A percentile compares a stretch with the other conserved stretches of the same genome.
Conservation (phyloP, 2,329 filamentous ascomycete genomes). For the Fusarium tupiense region DNA sequence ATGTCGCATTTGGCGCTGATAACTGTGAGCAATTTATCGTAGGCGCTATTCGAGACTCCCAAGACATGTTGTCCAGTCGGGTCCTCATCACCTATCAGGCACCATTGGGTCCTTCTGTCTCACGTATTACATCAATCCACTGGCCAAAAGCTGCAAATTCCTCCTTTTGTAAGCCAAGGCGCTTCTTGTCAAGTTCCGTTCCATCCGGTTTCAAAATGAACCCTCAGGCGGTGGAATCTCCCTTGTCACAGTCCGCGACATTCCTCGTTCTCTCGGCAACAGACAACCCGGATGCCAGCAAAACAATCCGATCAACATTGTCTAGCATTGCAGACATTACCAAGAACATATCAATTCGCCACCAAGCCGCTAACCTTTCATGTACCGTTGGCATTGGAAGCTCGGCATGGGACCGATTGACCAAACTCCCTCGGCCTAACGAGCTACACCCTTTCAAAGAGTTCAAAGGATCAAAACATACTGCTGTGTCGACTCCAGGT, state of each 20-base stretch:
- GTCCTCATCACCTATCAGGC: background rate
- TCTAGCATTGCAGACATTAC: constrained; percentile 55
- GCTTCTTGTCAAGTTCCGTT: background rate
- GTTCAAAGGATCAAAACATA: constrained; percentile 59
- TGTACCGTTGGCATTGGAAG: constrained; percentile 66
- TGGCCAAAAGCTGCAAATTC: background rate
- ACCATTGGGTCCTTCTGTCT: background rate
- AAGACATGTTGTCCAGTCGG: background rate
- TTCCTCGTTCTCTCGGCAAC: constrained; percentile 61
- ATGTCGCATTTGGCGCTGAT: background rate
- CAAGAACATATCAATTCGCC: constrained; percentile 64
- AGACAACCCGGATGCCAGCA: constrained; percentile 47
- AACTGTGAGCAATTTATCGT: background rate
- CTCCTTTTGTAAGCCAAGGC: background rate
- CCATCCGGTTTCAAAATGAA: constrained; percentile 18
- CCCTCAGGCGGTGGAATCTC: constrained; percentile 58
- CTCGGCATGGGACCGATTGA: constrained; percentile 60
- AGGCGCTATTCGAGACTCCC: background rate
- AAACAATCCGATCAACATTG: constrained; percentile 56
- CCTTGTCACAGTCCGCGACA: constrained; percentile 62
- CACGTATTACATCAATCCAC: background rate
- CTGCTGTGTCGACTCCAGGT: constrained; percentile 64
- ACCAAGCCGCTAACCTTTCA: constrained; percentile 55
- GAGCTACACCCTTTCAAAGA: constrained; percentile 63
- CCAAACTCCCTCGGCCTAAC: constrained; percentile 53